Evolutionary conservation across 148 eudicot genomes (phyloP), one percentile per base, ranked within the genome.

Genomic region (Linanthus parryae): DNA sequence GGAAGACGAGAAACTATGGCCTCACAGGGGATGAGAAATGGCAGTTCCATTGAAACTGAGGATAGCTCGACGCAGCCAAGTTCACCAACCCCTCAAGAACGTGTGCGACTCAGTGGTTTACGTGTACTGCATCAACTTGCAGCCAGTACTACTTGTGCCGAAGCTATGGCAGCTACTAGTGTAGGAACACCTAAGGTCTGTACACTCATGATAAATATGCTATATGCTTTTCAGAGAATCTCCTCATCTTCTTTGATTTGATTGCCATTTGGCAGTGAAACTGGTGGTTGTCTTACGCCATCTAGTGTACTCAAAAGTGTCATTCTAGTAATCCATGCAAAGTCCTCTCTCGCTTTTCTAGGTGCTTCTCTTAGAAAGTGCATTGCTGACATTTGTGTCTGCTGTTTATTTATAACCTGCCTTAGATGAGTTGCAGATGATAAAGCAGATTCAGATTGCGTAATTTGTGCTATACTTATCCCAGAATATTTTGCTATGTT

Each of bases 111-210:
- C 40, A 92, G 99, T 78, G 87, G 99, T 69, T 70, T 92, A 68
- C 90, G 99, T 48, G 96, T 92, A 27, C 61, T 92, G 44, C 99
- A 92, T 81, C 99, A 92, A 68, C 94, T 92, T 69, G 99, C 99
- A 35, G 88, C 91, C 44, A 92, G 99, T 72, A 92, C 99, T 52
- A 88, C 83, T 14, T 92, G 99, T 75, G 99, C 99, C 25, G 99
- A 92, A 82, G 99, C 99, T 51, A 84, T 92, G 99, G 99, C 99
- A 57, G 99, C 99, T 5, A 92, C 99, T 31, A 92, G 99, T 72
- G 94, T 62, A 5, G 99, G 99, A 37, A 84, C 99, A 53, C 94
- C 99, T 61, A 96, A 88, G 88, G 99, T 92, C 73, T 65, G 28
- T 53, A 18, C 22, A n/a, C n/a, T n/a, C n/a, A n/a, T n/a, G n/a